Evolutionary conservation across 129 eudicot genomes (phyloP), one percentile per base, ranked within the genome.

Genomic region (Logfia minima): DNA sequence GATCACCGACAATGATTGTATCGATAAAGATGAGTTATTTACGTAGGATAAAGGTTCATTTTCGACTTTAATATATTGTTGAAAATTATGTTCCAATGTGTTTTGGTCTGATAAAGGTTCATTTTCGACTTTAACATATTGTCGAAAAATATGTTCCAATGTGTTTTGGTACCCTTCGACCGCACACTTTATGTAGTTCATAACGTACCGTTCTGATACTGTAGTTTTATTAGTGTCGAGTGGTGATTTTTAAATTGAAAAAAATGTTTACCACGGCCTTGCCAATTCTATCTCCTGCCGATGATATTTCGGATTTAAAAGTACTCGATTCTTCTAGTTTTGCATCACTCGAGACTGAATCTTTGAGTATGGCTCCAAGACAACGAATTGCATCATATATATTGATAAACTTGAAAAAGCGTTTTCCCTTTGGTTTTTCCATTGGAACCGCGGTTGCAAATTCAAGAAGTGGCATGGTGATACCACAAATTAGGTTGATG

Each of bases 351-450:
- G 77, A 59, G 5, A 19, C 11, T 2, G 90, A 66, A 0, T 80
- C 48, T 0, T 73, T 75, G 8, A 84, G 19, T 0, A 82, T 68
- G 0, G 75, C 53, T 8, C 61, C 65, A 6, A 93, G 81, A 13
- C 80, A 82, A 7, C 85, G 82, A 2, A 93, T 83, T 4, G 97
- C 60, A 56, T 85, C 96, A 66, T 84, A 85, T 82, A 90, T 83
- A 55, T 93, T 96, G 1, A 93, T 81, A 76, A 87, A 87, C 60
- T 87, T 93, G 68, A 90, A 91, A 43, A 90, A 80, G 32, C 89
- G 84, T 73, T 93, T 96, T 2, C 92, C 80, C 2, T 93, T 84
- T 1, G 96, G 83, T 68, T 87, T 87, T 8, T 89, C 84, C 69
- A 66, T 77, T 2, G 91, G 76, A 0, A 92, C 80, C 0, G 88